Evolutionary conservation across 1,284 basidiomycete species (phyloP), one percentile per base, ranked within the genome.

Genomic region (Golubevia pallescens): DNA sequence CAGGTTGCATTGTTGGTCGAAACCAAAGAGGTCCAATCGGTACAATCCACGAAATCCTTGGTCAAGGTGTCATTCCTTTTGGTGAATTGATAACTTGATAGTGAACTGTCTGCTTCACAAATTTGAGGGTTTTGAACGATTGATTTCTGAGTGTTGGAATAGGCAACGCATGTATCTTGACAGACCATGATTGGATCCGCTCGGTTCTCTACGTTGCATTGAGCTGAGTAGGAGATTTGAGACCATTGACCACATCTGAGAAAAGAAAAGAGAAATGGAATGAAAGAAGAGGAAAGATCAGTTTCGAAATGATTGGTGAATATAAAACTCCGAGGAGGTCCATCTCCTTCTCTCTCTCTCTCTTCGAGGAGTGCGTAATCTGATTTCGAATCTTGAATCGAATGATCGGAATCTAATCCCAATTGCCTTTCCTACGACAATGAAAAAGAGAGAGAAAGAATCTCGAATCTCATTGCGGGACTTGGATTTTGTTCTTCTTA

Each of bases 1-100:
- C 87, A 88, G 10, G 83, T 81, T 2, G 68, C 62, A 32, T 78
- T 70, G 62, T 86, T 77, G 64, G 86, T 84, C 5, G 87, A 86
- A 32, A 86, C 76, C 7, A 86, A 71, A 6, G 86, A 80, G 14
- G 83, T 82, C 86, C 86, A 86, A 67, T 87, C 77, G 28, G 86
- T 86, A 71, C 87, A 87, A 60, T 62, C 67, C 63, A 64, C 69
- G 65, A 71, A 86, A 70, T 88, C 87, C 68, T 86, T 84, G 52
- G 71, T 69, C 16, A 88, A 74, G 32, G 81, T 86, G 21, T 69
- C 64, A 24, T 66, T 57, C 38, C 87, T 75, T 5, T 67, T 75
- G 4, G 77, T 80, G 34, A 67, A 68, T 61, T 75, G 74, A 59
- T 63, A 62, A 16, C 65, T 8, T 65, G 65, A 74, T 72, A 63